phyloP scores from a whole-genome alignment of 1,139 yeast species.

The Lodderomyces elongisporus region DNA sequence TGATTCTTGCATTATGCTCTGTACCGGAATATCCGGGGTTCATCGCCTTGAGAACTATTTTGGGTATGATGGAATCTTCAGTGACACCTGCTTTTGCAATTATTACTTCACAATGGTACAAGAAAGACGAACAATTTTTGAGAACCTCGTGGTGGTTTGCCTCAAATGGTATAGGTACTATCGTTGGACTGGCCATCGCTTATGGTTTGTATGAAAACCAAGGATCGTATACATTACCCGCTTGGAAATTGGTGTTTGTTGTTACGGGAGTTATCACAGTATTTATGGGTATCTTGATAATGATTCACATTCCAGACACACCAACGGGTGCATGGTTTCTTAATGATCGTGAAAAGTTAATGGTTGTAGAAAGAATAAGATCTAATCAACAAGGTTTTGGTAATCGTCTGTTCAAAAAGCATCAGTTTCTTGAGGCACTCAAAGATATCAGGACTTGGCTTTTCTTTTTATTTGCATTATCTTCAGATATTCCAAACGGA shows the following conservation, averaged over 20 bases:
- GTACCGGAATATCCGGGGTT: constrained; percentile 28
- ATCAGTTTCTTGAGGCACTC: constrained; percentile 54
- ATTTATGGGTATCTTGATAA: constrained; percentile 20
- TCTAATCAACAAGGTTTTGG: constrained; percentile 52
- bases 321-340: constrained; percentile 34
- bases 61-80: constrained; percentile 55
- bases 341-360: constrained; percentile 41
- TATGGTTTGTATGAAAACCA: constrained; percentile 17
- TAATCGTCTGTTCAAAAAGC: constrained; percentile 45
- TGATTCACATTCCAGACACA: constrained; percentile 24
- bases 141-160: constrained; percentile 27
- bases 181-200: constrained; percentile 23
- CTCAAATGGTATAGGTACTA: constrained; percentile 27
- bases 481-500: constrained; percentile 32
- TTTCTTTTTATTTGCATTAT: constrained; percentile 26
- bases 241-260: constrained; percentile 31
- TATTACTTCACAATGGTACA: constrained; percentile 32
- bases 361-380: constrained; percentile 33
- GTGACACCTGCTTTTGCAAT: constrained; percentile 55
- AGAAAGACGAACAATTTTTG: constrained; percentile 20
- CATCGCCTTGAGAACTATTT: constrained; percentile 24
- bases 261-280: constrained; percentile 27
- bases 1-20: constrained; percentile 23
- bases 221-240: constrained; percentile 17
- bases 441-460: constrained; percentile 41